Evolutionary conservation across 2,329 filamentous ascomycete genomes (phyloP), one percentile per base, ranked within the genome.

Genomic region (Talaromyces marneffei): DNA sequence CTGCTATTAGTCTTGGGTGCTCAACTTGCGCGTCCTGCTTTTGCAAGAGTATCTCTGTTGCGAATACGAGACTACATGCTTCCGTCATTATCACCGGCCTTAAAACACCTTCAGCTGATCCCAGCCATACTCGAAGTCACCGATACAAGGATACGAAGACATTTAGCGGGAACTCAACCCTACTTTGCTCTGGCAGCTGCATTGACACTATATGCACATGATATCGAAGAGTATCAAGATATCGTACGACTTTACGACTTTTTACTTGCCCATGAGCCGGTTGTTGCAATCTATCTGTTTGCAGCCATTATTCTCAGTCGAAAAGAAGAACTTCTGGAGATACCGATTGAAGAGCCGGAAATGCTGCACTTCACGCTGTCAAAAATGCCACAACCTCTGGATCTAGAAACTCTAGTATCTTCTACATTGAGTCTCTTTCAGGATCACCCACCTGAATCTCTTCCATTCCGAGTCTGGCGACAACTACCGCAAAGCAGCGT

Each of bases 1-100:
- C 83, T 99, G 63, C 84, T 97, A 42, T 83, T 99, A 14, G 92
- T 97, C 10, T 82, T 99, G 3, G 87, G 88, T 0, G 78, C 85
- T 9, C 70, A 80, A 23, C 73, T 80, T 59, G 87, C 90, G 16
- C 80, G 83, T 18, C 74, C 80, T 6, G 85, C 88, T 16, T 85
- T 95, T 33, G 83, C 89, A 35, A 88, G 90, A n/a, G 85, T 99
- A 62, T 96, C 92, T 2, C 82, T 92, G 33, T 83, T 97, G 48
- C 89, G 92, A 58, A 97, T 99, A 72, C 87, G 94, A 64, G 94
- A 99, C 77, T 99, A 97, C 75, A 97, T 99, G 94, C 85, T 99
- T 10, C 92, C 93, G 8, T 91, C 86, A 42, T 85, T 99, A 48
- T 81, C 85, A 14, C 91, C 92, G 2, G 91, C 92, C 23, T 80